These are phyloP conservation scores for Trichodelitschia bisporula DNA, from an alignment of 495 filamentous ascomycete species.

Conservation along the genomic window DNA sequence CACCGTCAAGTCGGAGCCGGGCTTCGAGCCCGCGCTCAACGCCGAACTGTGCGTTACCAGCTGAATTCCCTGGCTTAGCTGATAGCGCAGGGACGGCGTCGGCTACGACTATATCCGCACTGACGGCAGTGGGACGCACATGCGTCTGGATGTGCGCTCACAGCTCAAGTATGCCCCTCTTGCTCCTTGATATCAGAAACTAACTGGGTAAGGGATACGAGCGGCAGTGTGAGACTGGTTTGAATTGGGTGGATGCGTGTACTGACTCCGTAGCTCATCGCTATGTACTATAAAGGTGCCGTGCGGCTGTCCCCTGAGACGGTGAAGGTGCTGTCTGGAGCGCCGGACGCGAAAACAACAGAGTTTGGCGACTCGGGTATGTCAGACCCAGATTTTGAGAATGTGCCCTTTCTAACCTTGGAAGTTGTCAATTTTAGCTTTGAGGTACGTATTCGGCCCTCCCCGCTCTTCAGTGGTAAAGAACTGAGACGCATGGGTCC, in stretches of 20 bases:
- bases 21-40: conserved; percentile 3
- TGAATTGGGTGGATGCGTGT: conserved; percentile 2
- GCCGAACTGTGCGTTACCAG: not conserved
- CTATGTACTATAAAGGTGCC: conserved; percentile 3
- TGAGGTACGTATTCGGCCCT: not conserved
- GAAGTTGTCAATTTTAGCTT: not conserved
- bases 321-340: conserved; percentile 17
- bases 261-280: conserved; percentile 1
- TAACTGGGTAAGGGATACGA: not conserved
- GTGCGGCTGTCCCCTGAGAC: not conserved
- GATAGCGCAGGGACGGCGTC: conserved; percentile 5
- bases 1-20: conserved; percentile 3
- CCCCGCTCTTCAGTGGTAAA: not conserved
- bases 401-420: not conserved
- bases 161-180: conserved; percentile 8
- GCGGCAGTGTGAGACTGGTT: not conserved
- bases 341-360: conserved; percentile 23
- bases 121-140: conserved; percentile 6
- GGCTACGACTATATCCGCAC: conserved; percentile 12
- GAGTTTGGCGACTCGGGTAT: conserved; percentile 27
- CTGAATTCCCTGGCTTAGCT: not conserved
- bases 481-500: not conserved
- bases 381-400: no score
- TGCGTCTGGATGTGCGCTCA: conserved; percentile 9
- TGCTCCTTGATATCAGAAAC: not conserved